Evolutionary conservation across 148 eudicot genomes (phyloP).

Genomic region (Rhododendron williamsianum): DNA sequence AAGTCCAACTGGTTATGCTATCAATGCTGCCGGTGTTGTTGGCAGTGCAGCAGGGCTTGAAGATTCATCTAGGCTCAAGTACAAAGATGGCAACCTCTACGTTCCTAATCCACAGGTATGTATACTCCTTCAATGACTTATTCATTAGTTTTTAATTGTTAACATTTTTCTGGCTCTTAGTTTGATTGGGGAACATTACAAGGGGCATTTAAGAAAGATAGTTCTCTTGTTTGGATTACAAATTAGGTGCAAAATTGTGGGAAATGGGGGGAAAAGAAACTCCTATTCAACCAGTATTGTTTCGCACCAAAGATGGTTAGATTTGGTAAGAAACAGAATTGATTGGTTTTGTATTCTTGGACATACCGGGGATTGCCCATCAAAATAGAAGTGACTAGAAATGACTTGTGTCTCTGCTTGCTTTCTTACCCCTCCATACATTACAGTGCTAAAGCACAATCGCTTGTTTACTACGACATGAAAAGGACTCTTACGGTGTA

Average conservation of each 20-base stretch:
- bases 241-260: neutral
- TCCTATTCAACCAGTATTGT: neutral
- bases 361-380: neutral
- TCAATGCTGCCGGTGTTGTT: conserved; percentile 72
- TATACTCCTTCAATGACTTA: neutral
- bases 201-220: neutral
- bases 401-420: neutral
- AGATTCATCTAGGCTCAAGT: conserved; percentile 75
- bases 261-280: neutral
- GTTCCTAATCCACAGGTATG: conserved; percentile 63
- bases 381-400: neutral
- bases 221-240: neutral
- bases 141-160: neutral
- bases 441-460: neutral
- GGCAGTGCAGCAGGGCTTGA: conserved; percentile 73
- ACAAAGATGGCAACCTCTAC: conserved; percentile 72
- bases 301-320: neutral
- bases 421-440: neutral
- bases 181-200: neutral
- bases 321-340: neutral
- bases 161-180: neutral
- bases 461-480: neutral
- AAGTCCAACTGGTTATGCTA: conserved; percentile 64
- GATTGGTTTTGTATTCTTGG: neutral
- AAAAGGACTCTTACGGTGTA: neutral